Base-by-base conservation (phyloP, 176 grass and related monocot species). In the Canna indica region DNA sequence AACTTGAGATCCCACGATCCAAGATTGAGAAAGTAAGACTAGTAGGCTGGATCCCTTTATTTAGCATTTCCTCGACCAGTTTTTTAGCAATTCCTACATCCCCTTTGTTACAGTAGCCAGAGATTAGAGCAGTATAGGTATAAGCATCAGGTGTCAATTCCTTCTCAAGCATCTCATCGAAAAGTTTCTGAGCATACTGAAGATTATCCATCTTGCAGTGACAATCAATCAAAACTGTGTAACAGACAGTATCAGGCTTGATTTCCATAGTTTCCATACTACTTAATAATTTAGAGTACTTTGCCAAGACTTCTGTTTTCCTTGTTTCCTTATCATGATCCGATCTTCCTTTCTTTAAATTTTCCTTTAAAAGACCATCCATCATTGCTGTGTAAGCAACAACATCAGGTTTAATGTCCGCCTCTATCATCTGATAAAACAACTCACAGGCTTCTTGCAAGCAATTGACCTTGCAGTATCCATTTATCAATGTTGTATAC, bases 221-320 rank as follows among this genome's bases (percentile, higher is more conserved):
- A 2, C 82, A 80, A 87, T 95, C 67, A 74, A 95, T 88, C 82
- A 95, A 81, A 65, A 88, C 80, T n/a, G 87, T 95, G 56, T 95
- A 95, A 67, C 74, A 95, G 18, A 73, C 71, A 47, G 85, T 79
- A 64, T 95, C 91, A 69, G 77, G 84, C 61, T 95, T 47, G 2
- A 87, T 73, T 20, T 79, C 56, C 60, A 48, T 50, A 50, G 70
- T 58, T 79, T 73, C 70, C 91, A 95, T 88, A 38, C 42, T 31
- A 38, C 65, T 72, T 62, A 67, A 73, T 58, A 81, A 70, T 57
- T 31, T 71, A 6, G 64, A 47, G 50, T 81, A 60, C 44, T 81
- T 81, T 47, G 52, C 80, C 67, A 70, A 83, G 77, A 81, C 56
- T 80, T 75, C 35, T 70, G 73, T 64, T 72, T 35, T 79, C 67